Percentiles rank a stretch among this genome's conserved stretches.
Evolutionary conservation across 148 eudicot genomes (phyloP).

Genomic region (Pouteria glomerata): DNA sequence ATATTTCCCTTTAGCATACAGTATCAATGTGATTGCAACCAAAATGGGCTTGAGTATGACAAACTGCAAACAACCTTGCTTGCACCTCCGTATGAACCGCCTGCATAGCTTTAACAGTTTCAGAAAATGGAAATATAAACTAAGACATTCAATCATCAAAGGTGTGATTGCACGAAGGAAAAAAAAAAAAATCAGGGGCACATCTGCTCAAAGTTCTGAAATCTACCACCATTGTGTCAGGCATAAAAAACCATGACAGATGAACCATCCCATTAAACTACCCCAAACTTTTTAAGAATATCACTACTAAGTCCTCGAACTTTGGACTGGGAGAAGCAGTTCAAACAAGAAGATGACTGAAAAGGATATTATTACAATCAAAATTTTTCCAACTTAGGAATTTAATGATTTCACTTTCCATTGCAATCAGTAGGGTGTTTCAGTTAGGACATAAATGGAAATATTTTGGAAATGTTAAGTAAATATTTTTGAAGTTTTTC

Average conservation of each 20-base stretch:
- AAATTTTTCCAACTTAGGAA: not conserved
- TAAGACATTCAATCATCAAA: not conserved
- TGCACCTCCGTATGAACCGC: conserved; percentile 94
- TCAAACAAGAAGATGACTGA: not conserved
- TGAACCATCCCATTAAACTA: not conserved
- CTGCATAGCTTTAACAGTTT: conserved; percentile 37
- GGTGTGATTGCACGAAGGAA: no score
- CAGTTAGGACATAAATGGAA: no score
- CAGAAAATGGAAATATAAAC: not conserved
- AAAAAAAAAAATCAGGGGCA: not conserved
- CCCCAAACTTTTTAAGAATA: conserved; percentile 2
- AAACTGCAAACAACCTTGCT: conserved; percentile 97
- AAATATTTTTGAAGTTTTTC: no score
- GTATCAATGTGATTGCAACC: conserved; percentile 70
- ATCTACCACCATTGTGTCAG: not conserved
- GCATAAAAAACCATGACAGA: not conserved
- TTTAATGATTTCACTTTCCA: not conserved
- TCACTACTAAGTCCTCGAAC: not conserved
- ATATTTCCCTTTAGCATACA: conserved; percentile 87
- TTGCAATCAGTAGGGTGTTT: no score
- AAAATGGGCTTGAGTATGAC: conserved; percentile 93
- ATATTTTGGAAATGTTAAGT: no score
- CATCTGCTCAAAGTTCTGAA: not conserved
- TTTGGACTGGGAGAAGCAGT: not conserved
- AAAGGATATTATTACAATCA: not conserved